phyloP scores from a whole-genome alignment of 805 yeast genomes.

The Saccharomycopsis guyanensis region DNA sequence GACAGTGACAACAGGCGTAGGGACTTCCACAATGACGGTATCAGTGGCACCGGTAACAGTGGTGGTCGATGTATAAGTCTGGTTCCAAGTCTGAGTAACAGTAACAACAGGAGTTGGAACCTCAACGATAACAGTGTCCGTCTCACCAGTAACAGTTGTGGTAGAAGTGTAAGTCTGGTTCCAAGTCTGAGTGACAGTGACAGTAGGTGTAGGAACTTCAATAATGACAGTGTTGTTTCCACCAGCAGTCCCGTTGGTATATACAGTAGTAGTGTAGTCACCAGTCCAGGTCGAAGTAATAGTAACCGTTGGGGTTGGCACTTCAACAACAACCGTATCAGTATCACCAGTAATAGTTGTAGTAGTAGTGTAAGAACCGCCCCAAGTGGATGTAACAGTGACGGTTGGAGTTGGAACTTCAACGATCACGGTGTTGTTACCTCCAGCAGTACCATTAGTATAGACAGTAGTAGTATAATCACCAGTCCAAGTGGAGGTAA shows the following conservation, averaged over 20 bases:
- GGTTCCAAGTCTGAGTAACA: neutral
- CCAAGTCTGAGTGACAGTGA: too few species aligned
- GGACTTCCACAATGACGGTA: neutral
- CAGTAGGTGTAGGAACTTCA: too few species aligned
- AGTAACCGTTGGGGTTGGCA: neutral
- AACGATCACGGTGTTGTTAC: neutral
- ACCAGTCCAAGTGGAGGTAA: neutral
- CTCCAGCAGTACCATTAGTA: neutral
- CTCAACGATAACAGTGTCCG: too few species aligned
- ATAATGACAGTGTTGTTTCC: too few species aligned
- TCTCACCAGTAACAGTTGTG: too few species aligned
- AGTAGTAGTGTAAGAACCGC: neutral
- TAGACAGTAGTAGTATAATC: neutral
- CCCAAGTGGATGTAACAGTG: conserved; percentile 1
- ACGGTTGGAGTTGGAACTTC: neutral
- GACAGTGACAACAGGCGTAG: neutral
- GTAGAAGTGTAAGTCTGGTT: too few species aligned
- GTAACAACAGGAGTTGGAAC: too few species aligned
- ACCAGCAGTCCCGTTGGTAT: neutral
- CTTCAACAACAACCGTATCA: neutral
- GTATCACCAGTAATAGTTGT: neutral
- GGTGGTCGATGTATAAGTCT: neutral
- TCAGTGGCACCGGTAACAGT: neutral
- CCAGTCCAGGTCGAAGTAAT: conserved; percentile 1
- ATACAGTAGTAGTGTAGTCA: neutral